Conservation (phyloP, 2,329 filamentous ascomycete species). For the Claviceps maximensis region DNA sequence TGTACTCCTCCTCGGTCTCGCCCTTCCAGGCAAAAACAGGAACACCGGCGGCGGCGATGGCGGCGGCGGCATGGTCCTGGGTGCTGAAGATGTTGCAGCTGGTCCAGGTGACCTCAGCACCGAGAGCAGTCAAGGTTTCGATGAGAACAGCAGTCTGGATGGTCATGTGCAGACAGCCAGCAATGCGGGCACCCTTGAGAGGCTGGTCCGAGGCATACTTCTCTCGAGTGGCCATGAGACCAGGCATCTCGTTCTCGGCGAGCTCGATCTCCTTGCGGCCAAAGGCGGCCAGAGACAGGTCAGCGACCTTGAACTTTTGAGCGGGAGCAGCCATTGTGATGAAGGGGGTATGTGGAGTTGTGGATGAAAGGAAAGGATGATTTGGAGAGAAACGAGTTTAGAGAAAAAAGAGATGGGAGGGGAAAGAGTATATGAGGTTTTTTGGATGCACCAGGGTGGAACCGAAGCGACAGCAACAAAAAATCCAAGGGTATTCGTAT, state of each 20-base stretch:
- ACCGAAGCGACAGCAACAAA: not conserved
- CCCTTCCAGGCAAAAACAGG: conserved; percentile 72
- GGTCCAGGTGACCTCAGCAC: conserved; percentile 97
- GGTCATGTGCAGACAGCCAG: conserved; percentile 98
- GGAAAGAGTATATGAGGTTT: conserved; percentile 10
- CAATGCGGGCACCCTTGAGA: conserved; percentile 86
- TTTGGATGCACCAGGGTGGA: conserved; percentile 8
- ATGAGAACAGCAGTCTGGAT: conserved; percentile 99
- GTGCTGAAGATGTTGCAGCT: conserved; percentile 99
- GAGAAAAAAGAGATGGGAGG: conserved; percentile 2
- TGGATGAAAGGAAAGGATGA: conserved; percentile 7
- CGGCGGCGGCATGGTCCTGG: conserved; percentile 94
- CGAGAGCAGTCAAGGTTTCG: conserved; percentile 87
- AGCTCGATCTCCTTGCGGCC: conserved; percentile 98
- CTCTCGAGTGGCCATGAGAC: conserved; percentile 85
- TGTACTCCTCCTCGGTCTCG: conserved; percentile 99
- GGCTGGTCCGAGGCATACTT: conserved; percentile 94
- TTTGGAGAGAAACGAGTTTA: conserved; percentile 9
- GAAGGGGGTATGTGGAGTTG: conserved; percentile 16
- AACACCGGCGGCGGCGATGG: conserved; percentile 85
- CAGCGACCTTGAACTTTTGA: conserved; percentile 94
- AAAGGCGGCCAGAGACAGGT: conserved; percentile 94
- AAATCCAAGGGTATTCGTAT: not conserved
- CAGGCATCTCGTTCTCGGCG: conserved; percentile 93
- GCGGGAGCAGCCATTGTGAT: conserved; percentile 59